Percentiles rank a stretch among this genome's conserved stretches.
Evolutionary conservation across 768 basidiomycete species (phyloP).

Genomic region (Lentinula lateritia): DNA sequence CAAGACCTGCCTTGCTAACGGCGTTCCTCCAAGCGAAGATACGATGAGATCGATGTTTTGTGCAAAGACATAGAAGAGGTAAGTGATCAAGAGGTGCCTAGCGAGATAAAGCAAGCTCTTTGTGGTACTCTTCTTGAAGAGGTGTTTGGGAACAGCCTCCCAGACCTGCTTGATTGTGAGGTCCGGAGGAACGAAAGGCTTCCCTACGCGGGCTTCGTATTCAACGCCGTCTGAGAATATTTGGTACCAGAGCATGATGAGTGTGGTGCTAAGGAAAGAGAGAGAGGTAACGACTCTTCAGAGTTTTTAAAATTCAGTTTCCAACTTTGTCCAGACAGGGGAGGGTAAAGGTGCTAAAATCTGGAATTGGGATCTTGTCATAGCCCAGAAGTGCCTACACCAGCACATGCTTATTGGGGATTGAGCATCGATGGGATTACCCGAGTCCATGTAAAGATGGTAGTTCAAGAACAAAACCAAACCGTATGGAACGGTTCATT

Average conservation of each 20-base stretch:
- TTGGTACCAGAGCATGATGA: conserved; percentile 35
- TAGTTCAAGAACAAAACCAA: neutral
- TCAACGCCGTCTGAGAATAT: conserved; percentile 42
- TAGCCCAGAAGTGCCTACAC: neutral
- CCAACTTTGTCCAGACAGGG: neutral
- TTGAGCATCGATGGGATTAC: neutral
- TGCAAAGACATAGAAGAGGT: conserved; percentile 32
- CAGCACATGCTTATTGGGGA: neutral
- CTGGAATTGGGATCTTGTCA: neutral
- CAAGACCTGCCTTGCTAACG: conserved; percentile 12
- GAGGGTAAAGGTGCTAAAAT: neutral
- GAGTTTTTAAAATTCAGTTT: neutral
- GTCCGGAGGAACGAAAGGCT: conserved; percentile 35
- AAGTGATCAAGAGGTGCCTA: conserved; percentile 35
- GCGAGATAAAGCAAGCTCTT: conserved; percentile 38
- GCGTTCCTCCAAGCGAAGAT: conserved; percentile 1
- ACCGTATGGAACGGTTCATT: neutral
- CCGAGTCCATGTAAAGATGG: neutral
- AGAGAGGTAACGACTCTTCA: neutral
- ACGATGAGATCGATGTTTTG: conserved; percentile 23
- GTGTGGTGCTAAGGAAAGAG: neutral
- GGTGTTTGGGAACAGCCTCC: conserved; percentile 40
- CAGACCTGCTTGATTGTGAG: conserved; percentile 36
- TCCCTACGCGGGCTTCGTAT: conserved; percentile 37
- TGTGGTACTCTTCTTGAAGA: conserved; percentile 38